Conservation (phyloP, 2,329 filamentous ascomycete genomes). For the Thermothelomyces thermophilus region DNA sequence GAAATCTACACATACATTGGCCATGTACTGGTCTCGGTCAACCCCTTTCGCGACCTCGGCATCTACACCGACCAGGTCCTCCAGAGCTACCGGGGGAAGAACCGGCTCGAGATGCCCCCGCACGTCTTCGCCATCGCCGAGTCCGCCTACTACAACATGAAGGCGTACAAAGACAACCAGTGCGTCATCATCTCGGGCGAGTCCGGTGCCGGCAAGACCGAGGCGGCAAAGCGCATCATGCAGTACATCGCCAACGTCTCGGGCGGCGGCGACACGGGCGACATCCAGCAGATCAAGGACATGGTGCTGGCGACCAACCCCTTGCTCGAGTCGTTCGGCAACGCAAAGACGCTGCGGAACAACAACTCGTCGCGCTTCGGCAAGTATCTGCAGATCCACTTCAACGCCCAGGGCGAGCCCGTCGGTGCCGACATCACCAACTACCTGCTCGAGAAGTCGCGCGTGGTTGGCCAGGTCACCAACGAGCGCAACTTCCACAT, state of each 20-base stretch:
- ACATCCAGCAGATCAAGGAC: conserved; percentile 95
- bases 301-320: conserved; percentile 99
- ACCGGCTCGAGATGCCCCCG: conserved; percentile 87
- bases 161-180: conserved; percentile 97
- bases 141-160: conserved; percentile 98
- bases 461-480: conserved; percentile 88
- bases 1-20: conserved; percentile 99
- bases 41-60: conserved; percentile 92
- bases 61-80: conserved; percentile 96
- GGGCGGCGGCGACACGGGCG: conserved; percentile 72
- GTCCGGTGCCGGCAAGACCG: conserved; percentile 96
- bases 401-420: conserved; percentile 85
- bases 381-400: conserved; percentile 96
- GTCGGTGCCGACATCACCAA: conserved; percentile 97
- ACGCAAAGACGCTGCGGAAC: conserved; percentile 94
- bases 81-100: conserved; percentile 92
- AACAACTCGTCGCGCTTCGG: conserved; percentile 99
- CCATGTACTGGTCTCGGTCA: conserved; percentile 98
- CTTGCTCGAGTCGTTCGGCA: conserved; percentile 93
- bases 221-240: conserved; percentile 98
- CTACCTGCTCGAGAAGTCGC: conserved; percentile 89
- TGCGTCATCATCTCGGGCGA: conserved; percentile 99
- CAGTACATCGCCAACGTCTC: conserved; percentile 99
- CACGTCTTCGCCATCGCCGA: conserved; percentile 98
- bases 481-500: conserved; percentile 99